These are phyloP conservation scores for Debaryomyces hansenii DNA, from an alignment of 805 yeast genomes.

Conservation along the genomic window DNA sequence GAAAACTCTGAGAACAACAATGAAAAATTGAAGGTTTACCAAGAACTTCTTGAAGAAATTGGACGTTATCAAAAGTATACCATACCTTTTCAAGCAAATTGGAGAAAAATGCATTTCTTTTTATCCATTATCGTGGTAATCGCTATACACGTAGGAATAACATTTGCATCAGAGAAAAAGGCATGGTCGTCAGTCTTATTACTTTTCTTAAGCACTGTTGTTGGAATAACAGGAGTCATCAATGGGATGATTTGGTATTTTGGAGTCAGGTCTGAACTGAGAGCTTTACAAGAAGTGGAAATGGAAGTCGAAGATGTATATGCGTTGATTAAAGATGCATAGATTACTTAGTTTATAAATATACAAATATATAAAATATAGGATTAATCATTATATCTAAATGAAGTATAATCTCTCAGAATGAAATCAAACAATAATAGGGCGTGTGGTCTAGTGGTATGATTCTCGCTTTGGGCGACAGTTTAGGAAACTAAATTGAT, in stretches of 20 bases:
- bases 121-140: slow-evolving; percentile 45
- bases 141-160: slow-evolving; percentile 53
- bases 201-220: slow-evolving; percentile 51
- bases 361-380: no score
- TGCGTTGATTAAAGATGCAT: slow-evolving; percentile 4
- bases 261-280: slow-evolving; percentile 76
- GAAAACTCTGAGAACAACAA: slow-evolving; percentile 4
- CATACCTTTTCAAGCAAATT: slow-evolving; percentile 57
- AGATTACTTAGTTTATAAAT: not conserved
- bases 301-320: slow-evolving; percentile 54
- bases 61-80: slow-evolving; percentile 48
- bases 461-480: slow-evolving; percentile 36
- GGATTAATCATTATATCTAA: no score
- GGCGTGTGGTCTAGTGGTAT: slow-evolving; percentile 40
- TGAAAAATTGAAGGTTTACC: slow-evolving; percentile 36
- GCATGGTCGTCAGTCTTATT: slow-evolving; percentile 71
- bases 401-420: no score
- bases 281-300: slow-evolving; percentile 76
- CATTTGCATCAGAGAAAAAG: slow-evolving; percentile 56
- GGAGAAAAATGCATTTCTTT: slow-evolving; percentile 68
- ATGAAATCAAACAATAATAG: slow-evolving; percentile 2
- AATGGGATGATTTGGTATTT: slow-evolving; percentile 77
- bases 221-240: slow-evolving; percentile 65
- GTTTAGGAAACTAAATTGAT: slow-evolving; percentile 9
- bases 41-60: slow-evolving; percentile 26